These are phyloP conservation scores for Knoxia roxburghii DNA, from an alignment of 257 asterid species.

Conservation along the genomic window DNA sequence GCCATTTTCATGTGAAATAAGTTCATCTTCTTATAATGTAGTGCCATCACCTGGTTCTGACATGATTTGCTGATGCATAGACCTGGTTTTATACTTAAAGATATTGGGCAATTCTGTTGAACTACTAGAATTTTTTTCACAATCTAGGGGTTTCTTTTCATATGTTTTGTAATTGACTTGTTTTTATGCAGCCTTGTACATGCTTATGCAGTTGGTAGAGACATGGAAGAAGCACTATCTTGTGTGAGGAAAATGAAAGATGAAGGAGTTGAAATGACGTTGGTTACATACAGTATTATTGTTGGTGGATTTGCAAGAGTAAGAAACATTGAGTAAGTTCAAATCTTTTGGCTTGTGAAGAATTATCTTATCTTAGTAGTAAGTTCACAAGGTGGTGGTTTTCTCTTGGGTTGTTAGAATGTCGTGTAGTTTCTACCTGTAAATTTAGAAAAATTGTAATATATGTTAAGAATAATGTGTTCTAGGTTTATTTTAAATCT, in stretches of 20 bases:
- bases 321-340: constrained; percentile 70
- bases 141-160: background rate
- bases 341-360: background rate
- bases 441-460: background rate
- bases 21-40: background rate
- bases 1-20: background rate
- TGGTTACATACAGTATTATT: constrained; percentile 87
- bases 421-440: background rate
- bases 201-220: constrained; percentile 93
- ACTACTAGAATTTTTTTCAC: background rate
- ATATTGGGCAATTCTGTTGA: background rate
- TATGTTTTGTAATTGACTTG: constrained; percentile 14
- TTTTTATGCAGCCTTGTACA: constrained; percentile 76
- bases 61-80: background rate
- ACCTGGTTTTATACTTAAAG: background rate
- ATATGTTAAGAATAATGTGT: background rate
- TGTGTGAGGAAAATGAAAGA: constrained; percentile 84
- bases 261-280: constrained; percentile 81
- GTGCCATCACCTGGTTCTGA: background rate
- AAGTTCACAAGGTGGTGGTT: background rate
- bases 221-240: constrained; percentile 95
- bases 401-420: no score
- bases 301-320: constrained; percentile 84
- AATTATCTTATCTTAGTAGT: constrained; percentile 4
- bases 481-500: background rate